Evolutionary conservation across 2,329 filamentous ascomycete species (phyloP), one percentile per base, ranked within the genome.

Genomic region (Apiospora marii): DNA sequence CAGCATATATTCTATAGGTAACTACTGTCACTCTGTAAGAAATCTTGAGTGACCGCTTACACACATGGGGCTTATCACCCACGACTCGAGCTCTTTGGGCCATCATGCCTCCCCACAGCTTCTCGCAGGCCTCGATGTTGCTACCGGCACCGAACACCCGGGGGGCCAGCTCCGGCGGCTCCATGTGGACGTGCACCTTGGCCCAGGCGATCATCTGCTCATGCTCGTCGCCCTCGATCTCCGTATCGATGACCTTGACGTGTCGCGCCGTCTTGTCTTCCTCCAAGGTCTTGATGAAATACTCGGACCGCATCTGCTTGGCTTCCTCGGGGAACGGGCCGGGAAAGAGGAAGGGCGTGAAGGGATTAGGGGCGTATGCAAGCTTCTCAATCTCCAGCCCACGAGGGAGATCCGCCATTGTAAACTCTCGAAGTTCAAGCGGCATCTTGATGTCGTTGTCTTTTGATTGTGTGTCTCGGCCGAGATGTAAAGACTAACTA

Each of bases 301-400:
- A 75, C 4, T 64, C 74, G 3, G 74, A 78, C 44, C 79, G 78
- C n/a, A 68, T 30, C 24, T 74, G 77, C n/a, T 74, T 58, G 6
- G 72, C 74, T 19, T 77, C 71, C 14, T 76, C 74, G 46, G 80
- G 77, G 68, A 80, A 76, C 48, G 79, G 80, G 0, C 80, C 80
- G 22, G 80, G 80, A 72, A 82, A 81, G 0, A 87, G 78, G 24
- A 82, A 75, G 1, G 69, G 22, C 68, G 76, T 80, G 70, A 82
- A 75, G 14, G 79, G 75, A 53, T 78, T 82, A 12, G 77, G 75
- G 0, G 76, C 79, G 72, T 84, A 85, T 24, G 84, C 84, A 4
- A 73, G 76, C 22, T 68, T 73, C 75, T 86, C 84, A 61, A 86
- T 83, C 68, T 80, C 77, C 24, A 79, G 79, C 46, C 80, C 76